Percentiles rank a stretch among this genome's conserved stretches.
phyloP scores from a whole-genome alignment of 1,139 yeast species.

The Hyphopichia buzzinii region DNA sequence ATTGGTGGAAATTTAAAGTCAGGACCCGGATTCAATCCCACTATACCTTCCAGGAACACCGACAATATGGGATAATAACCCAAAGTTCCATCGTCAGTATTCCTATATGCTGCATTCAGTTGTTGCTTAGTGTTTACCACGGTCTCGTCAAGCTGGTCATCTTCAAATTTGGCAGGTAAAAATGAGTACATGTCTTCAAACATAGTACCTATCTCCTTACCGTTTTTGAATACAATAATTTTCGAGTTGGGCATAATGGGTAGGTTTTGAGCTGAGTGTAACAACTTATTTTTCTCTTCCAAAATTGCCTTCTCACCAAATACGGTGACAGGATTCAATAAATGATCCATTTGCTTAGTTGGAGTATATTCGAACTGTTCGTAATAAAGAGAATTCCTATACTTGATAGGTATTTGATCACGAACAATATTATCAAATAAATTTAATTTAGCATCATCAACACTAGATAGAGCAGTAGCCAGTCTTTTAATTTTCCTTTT shows the following conservation, averaged over 20 bases:
- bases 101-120: constrained; percentile 47
- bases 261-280: constrained; percentile 20
- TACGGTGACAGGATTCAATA: constrained; percentile 69
- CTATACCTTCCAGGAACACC: constrained; percentile 77
- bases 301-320: constrained; percentile 62
- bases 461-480: constrained; percentile 1
- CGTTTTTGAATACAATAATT: constrained; percentile 74
- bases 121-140: constrained; percentile 40
- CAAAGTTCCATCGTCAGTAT: constrained; percentile 73
- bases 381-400: constrained; percentile 72
- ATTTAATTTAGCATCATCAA: constrained; percentile 23
- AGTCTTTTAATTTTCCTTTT: constrained; percentile 14
- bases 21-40: constrained; percentile 68
- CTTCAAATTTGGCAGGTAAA: constrained; percentile 50
- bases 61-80: constrained; percentile 94
- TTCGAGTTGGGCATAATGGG: constrained; percentile 56
- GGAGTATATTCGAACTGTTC: constrained; percentile 85
- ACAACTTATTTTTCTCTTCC: constrained; percentile 21
- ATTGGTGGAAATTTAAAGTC: constrained; percentile 48
- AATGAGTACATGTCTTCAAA: constrained; percentile 73
- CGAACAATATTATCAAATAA: constrained; percentile 47
- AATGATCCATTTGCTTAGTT: constrained; percentile 72
- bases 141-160: constrained; percentile 22
- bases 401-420: constrained; percentile 86
- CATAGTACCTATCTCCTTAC: constrained; percentile 60